Evolutionary conservation across 2,329 filamentous ascomycete species (phyloP).

Genomic region (Periconia sp.): DNA sequence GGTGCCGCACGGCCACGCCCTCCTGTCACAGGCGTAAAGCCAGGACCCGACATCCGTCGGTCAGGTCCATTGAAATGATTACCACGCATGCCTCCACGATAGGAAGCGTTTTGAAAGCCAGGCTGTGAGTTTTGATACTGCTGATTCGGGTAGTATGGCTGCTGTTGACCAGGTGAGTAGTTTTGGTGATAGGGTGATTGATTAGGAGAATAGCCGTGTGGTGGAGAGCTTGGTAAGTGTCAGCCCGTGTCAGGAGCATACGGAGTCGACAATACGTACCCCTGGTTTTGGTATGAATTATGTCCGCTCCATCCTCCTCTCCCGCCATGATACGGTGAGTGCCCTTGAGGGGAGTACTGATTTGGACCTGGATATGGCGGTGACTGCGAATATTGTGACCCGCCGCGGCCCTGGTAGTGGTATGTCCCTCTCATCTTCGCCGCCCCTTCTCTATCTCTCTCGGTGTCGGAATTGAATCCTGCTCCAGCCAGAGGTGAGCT

Average conservation of each 20-base stretch:
- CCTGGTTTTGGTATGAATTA: conserved; percentile 53
- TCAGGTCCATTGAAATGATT: conserved; percentile 59
- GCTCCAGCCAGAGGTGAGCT: conserved; percentile 35
- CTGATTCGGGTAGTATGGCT: conserved; percentile 60
- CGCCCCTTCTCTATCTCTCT: conserved; percentile 31
- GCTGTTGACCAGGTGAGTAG: conserved; percentile 47
- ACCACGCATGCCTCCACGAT: conserved; percentile 64
- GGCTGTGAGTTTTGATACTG: conserved; percentile 64
- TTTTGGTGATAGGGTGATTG: conserved; percentile 60
- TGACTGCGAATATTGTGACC: conserved; percentile 61
- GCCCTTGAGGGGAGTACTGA: conserved; percentile 66
- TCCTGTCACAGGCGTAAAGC: conserved; percentile 30
- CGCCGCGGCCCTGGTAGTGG: conserved; percentile 44
- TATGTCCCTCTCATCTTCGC: conserved; percentile 45
- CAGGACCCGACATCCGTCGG: conserved; percentile 54
- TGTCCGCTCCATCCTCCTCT: conserved; percentile 61
- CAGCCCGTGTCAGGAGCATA: conserved; percentile 11
- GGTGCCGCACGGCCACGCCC: conserved; percentile 61
- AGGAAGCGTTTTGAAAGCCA: conserved; percentile 54
- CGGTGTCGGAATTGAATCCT: conserved; percentile 38
- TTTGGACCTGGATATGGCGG: conserved; percentile 64
- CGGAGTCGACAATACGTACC: conserved; percentile 51
- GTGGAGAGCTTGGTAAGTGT: conserved; percentile 49
- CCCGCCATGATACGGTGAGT: conserved; percentile 64
- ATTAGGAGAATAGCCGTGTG: conserved; percentile 63